Conservation (phyloP, 345 rosid species). For the Populus nigra region DNA sequence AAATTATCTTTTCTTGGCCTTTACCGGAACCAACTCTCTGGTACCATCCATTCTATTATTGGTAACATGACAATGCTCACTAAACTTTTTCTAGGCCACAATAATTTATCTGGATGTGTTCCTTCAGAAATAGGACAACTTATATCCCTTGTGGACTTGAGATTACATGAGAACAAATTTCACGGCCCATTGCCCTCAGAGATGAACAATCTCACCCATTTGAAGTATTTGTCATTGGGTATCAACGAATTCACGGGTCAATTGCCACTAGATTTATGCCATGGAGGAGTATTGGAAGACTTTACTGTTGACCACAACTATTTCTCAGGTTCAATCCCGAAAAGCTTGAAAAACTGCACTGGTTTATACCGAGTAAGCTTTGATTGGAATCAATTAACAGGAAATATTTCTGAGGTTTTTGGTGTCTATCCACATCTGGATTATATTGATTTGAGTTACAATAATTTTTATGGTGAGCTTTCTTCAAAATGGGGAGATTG, state of each 20-base stretch:
- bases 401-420: not conserved
- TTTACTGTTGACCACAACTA: not conserved
- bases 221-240: accelerated
- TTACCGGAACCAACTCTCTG: no score
- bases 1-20: no score
- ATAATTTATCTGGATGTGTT: not conserved
- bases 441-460: not conserved
- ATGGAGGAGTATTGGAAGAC: not conserved
- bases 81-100: not conserved
- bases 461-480: no score
- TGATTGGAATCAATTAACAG: not conserved
- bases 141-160: not conserved
- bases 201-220: not conserved
- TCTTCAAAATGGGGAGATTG: not conserved
- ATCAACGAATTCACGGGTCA: not conserved
- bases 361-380: not conserved
- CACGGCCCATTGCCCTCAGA: not conserved
- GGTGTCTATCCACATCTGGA: not conserved
- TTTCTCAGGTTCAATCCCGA: not conserved
- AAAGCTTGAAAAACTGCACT: not conserved
- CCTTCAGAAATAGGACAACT: not conserved
- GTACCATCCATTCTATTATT: accelerated
- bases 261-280: not conserved
- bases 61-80: not conserved
- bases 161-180: not conserved